Base-by-base conservation (phyloP, 345 rosid species). In the Murraya paniculata region DNA sequence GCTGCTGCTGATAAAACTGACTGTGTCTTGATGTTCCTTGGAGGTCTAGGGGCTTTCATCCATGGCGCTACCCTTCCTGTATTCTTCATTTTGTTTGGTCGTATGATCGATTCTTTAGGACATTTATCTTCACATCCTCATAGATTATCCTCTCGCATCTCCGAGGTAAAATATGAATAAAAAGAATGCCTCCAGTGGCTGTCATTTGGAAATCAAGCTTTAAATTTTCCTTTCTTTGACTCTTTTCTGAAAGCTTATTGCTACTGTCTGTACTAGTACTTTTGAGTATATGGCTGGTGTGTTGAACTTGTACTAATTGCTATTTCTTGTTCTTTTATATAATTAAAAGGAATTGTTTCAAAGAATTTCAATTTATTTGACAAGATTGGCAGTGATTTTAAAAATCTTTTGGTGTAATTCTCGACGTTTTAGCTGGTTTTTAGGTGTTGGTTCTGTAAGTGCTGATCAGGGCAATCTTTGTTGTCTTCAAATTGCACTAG, bases 1-100 rank as follows among this genome's bases (percentile, higher is more conserved):
- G 79, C 77, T 19, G 91, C 95, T 55, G 91, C 95, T 0, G 97
- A 92, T 84, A 83, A 80, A 41, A 8, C 82, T 33, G 97, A 91
- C 77, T 89, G 22, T 71, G 4, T 83, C 5, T 60, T 92, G 75
- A 94, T 92, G 97, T 68, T 88, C 35, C 31, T 92, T 0, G 98
- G 95, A 21, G 82, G 88, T 64, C 53, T 87, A 64, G 98, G 95
- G 0, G 85, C 97, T 0, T 88, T 84, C 77, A n/a, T 88, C 16
- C 97, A 90, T 21, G 98, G 98, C 8, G 90, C 87, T 24, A 87
- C 92, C 5, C 92, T 92, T 79, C 98, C 98, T 0, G 80, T 88
- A 16, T 92, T 94, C 83, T 88, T 92, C 57, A 57, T 91, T 53
- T 82, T 92, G 81, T 91, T 92, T 13, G 95, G 92, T 55, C 85